Evolutionary conservation across 768 basidiomycete genomes (phyloP).

Genomic region (Lenzites betulinus): DNA sequence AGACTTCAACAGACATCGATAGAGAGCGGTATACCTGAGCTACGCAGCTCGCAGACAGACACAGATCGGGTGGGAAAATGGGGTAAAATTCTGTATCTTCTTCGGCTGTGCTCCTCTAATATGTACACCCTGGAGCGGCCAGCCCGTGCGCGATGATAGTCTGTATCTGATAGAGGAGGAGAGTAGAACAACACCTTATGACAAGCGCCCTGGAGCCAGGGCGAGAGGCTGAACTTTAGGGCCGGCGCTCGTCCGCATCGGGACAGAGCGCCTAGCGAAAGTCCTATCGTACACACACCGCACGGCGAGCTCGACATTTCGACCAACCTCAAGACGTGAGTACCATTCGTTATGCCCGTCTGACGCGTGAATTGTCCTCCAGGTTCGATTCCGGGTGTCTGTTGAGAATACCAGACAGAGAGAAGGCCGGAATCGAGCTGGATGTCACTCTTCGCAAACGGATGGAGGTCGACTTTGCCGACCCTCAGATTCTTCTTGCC

Average conservation of each 20-base stretch:
- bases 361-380: not conserved
- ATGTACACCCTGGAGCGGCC: too few species aligned
- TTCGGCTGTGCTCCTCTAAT: too few species aligned
- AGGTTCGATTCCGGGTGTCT: not conserved
- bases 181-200: not conserved
- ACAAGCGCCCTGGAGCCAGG: too few species aligned
- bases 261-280: conserved; percentile 16
- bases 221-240: too few species aligned
- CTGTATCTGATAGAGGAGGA: not conserved
- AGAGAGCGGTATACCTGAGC: too few species aligned
- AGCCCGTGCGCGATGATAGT: too few species aligned
- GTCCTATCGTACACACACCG: conserved; percentile 22
- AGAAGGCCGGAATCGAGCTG: conserved; percentile 8
- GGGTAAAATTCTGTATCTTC: too few species aligned
- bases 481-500: too few species aligned
- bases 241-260: conserved; percentile 16
- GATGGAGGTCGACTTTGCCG: conserved; percentile 16
- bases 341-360: conserved; percentile 23
- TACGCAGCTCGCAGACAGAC: too few species aligned
- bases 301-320: conserved; percentile 32
- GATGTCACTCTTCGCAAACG: conserved; percentile 11
- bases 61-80: too few species aligned
- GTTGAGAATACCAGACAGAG: not conserved
- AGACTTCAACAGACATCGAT: too few species aligned
- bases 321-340: conserved; percentile 43